Evolutionary conservation across 2,329 filamentous ascomycete species (phyloP), one percentile per base, ranked within the genome.

Genomic region (Rhexocercosporidium sp.): DNA sequence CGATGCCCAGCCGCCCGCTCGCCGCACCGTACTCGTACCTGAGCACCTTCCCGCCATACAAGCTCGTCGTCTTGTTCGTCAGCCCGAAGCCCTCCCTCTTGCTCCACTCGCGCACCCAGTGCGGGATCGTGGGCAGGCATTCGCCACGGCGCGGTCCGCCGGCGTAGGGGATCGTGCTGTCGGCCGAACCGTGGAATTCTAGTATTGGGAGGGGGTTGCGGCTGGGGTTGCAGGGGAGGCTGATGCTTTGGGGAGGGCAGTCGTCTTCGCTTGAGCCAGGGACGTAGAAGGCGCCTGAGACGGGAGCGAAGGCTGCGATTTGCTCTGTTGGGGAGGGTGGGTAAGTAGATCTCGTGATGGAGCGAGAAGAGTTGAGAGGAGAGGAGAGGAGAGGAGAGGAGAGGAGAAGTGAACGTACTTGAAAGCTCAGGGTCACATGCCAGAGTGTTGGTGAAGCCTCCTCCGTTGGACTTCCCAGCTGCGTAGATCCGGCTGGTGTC

Each of bases 101-200:
- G 6, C 77, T 78, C 83, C 82, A 85, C 69, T 76, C 73, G 2
- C 65, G 62, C 0, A 79, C 74, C 75, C 78, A 82, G 46, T 79
- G 74, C 22, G 78, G 76, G 39, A 86, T 82, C 0, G 80, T 70
- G 1, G 83, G 84, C 56, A 85, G 69, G 60, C 78, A 80, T 0
- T 81, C 81, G 1, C 79, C 79, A 1, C 79, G 77, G 3, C 82
- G 79, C 41, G 77, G 77, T 1, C 79, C 81, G 1, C 84, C 84
- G 2, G 73, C 66, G 66, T 85, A 86, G 0, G 75, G 69, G 39
- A 86, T 84, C 0, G 79, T 83, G 3, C 69, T 76, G 72, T 86
- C 85, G 2, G 70, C 77, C 1, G 78, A 80, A n/a, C 84, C 84
- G 71, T 86, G 84, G 62, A 85, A 82, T 49, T 84, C 81, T 9